phyloP scores from a whole-genome alignment of 768 basidiomycete genomes.

The Cubamyces lactineus region DNA sequence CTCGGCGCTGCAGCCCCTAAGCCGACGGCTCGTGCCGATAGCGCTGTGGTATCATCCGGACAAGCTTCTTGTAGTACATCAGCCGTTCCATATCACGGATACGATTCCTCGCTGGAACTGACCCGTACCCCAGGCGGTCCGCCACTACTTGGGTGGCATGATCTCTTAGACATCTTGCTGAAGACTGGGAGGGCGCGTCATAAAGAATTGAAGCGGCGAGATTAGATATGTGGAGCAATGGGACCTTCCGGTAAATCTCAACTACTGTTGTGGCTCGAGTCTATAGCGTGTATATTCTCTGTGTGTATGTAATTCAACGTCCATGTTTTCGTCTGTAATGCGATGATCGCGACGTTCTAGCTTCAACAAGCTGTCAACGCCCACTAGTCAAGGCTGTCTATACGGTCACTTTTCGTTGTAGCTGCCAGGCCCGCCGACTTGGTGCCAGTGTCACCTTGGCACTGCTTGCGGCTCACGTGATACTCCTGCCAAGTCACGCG shows the following conservation, averaged over 20 bases:
- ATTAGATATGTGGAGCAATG: no score
- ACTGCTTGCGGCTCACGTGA: not conserved
- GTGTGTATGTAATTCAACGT: no score
- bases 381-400: no score
- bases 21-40: not conserved
- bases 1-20: not conserved
- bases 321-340: no score
- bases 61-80: not conserved
- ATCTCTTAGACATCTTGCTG: constrained; percentile 17
- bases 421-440: no score
- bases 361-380: no score
- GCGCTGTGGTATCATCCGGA: not conserved
- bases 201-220: not conserved
- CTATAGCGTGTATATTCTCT: no score
- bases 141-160: constrained; percentile 18
- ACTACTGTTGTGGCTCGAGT: no score
- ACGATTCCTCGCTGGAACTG: constrained; percentile 3
- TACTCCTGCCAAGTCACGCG: not conserved
- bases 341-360: no score
- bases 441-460: no score
- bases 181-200: constrained; percentile 18
- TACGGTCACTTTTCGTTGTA: no score
- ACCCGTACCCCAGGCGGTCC: constrained; percentile 17
- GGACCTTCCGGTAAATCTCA: no score
- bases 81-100: not conserved